Conservation (phyloP, 2,329 filamentous ascomycete genomes). For the Leptoxyphium fumago region DNA sequence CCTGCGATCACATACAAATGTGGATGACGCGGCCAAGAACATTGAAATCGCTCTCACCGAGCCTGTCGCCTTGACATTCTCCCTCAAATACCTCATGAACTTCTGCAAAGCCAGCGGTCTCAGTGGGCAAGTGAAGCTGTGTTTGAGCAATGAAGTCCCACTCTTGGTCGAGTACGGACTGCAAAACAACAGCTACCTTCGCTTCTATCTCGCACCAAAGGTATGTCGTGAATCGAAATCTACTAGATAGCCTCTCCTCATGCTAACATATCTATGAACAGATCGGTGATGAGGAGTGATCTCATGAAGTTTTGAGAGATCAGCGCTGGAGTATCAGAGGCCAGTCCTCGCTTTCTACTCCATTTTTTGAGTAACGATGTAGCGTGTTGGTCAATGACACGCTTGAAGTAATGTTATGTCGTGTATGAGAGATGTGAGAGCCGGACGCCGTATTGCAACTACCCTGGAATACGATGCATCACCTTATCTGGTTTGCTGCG, state of each 20-base stretch:
- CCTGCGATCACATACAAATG: constrained; percentile 71
- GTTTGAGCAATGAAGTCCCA: constrained; percentile 89
- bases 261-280: constrained; percentile 19
- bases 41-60: constrained; percentile 84
- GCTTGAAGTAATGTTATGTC: too few relatives aligned
- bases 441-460: too few relatives aligned
- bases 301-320: too few relatives aligned
- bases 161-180: constrained; percentile 86
- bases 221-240: constrained; percentile 30
- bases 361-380: too few relatives aligned
- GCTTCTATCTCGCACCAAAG: constrained; percentile 98
- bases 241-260: too few relatives aligned
- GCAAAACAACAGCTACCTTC: constrained; percentile 69
- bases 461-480: too few relatives aligned
- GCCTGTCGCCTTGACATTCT: constrained; percentile 89
- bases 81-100: constrained; percentile 97
- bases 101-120: constrained; percentile 96
- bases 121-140: constrained; percentile 72
- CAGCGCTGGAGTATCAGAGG: not conserved
- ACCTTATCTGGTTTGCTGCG: too few relatives aligned
- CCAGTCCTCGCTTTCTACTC: too few relatives aligned
- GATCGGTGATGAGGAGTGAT: constrained; percentile 55
- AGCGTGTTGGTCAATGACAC: too few relatives aligned
- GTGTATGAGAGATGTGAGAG: too few relatives aligned
- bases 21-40: constrained; percentile 76